These are phyloP conservation scores for Penicillium coprophilum DNA, from an alignment of 495 filamentous ascomycete species.

Conservation along the genomic window DNA sequence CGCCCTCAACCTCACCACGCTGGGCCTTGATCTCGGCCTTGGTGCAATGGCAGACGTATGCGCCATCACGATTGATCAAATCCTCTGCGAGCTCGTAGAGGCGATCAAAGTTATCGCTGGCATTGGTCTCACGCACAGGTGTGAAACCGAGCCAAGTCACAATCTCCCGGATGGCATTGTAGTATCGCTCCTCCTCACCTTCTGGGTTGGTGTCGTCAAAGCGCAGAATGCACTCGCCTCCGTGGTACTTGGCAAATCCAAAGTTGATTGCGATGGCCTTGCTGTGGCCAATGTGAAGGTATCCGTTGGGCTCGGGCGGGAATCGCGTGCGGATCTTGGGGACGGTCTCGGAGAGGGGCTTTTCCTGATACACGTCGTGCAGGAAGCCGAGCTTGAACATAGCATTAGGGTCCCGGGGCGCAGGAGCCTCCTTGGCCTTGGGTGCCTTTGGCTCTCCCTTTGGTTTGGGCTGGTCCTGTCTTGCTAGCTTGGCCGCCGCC, in stretches of 20 bases:
- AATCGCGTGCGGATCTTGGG: conserved; percentile 67
- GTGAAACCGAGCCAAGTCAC: conserved; percentile 81
- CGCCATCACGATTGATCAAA: conserved; percentile 68
- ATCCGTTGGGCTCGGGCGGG: conserved; percentile 80
- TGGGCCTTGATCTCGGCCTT: conserved; percentile 78
- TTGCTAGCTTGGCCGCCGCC: conserved; percentile 47
- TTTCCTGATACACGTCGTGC: conserved; percentile 74
- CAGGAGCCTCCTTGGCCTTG: conserved; percentile 37
- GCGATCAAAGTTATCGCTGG: conserved; percentile 77
- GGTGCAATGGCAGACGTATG: conserved; percentile 76
- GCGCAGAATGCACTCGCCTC: conserved; percentile 67
- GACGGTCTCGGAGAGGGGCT: conserved; percentile 58
- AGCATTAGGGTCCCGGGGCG: conserved; percentile 57
- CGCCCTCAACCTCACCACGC: conserved; percentile 70
- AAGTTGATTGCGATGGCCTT: conserved; percentile 99
- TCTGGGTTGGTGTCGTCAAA: conserved; percentile 87
- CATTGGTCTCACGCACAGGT: conserved; percentile 75
- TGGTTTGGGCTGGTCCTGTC: conserved; percentile 23
- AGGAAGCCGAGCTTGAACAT: conserved; percentile 89
- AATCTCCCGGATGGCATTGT: conserved; percentile 74
- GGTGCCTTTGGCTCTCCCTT: conserved; percentile 37
- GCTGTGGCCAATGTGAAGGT: conserved; percentile 84
- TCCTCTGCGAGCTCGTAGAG: conserved; percentile 89
- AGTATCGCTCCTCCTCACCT: conserved; percentile 77
- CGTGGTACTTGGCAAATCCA: conserved; percentile 85